These are phyloP conservation scores for Eutrema yunnanense DNA, from an alignment of 345 rosid species.

Conservation along the genomic window DNA sequence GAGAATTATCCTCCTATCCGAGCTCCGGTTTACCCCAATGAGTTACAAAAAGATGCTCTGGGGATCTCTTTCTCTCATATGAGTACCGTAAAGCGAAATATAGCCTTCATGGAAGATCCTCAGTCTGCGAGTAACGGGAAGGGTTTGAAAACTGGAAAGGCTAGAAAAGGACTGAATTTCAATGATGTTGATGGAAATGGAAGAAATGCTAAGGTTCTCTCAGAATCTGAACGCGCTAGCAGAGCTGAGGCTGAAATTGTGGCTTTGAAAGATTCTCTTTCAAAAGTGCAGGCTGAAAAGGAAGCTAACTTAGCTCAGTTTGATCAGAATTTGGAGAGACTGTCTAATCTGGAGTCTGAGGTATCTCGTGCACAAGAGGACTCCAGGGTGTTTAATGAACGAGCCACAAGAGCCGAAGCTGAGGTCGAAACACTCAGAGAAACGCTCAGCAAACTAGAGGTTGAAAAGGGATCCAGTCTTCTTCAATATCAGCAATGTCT, in stretches of 20 bases:
- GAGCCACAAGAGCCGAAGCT: slow-evolving; percentile 70
- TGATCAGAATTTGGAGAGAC: slow-evolving; percentile 64
- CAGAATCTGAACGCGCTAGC: slow-evolving; percentile 53
- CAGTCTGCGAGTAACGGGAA: slow-evolving; percentile 40
- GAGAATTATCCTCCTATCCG: slow-evolving; percentile 46
- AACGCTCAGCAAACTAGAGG: slow-evolving; percentile 48
- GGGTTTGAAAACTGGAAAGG: slow-evolving; percentile 49
- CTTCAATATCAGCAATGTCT: slow-evolving; percentile 68
- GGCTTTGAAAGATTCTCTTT: slow-evolving; percentile 65
- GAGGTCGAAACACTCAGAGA: slow-evolving; percentile 68
- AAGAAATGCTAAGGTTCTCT: slow-evolving; percentile 36
- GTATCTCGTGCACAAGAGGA: slow-evolving; percentile 64
- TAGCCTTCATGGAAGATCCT: slow-evolving; percentile 60
- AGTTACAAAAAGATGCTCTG: slow-evolving; percentile 54
- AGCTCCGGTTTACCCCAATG: slow-evolving; percentile 49
- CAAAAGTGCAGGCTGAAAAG: slow-evolving; percentile 85
- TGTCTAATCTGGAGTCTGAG: slow-evolving; percentile 66
- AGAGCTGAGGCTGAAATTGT: slow-evolving; percentile 74
- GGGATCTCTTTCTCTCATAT: slow-evolving; percentile 45
- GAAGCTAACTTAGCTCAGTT: slow-evolving; percentile 69
- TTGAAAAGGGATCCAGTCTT: slow-evolving; percentile 57
- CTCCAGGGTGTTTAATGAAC: slow-evolving; percentile 50
- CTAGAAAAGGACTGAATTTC: slow-evolving; percentile 73
- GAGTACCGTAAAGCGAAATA: slow-evolving; percentile 47
- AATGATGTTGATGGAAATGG: slow-evolving; percentile 48